Base-by-base conservation (phyloP, 2,329 filamentous ascomycete genomes). In the Fusarium caatingaense region DNA sequence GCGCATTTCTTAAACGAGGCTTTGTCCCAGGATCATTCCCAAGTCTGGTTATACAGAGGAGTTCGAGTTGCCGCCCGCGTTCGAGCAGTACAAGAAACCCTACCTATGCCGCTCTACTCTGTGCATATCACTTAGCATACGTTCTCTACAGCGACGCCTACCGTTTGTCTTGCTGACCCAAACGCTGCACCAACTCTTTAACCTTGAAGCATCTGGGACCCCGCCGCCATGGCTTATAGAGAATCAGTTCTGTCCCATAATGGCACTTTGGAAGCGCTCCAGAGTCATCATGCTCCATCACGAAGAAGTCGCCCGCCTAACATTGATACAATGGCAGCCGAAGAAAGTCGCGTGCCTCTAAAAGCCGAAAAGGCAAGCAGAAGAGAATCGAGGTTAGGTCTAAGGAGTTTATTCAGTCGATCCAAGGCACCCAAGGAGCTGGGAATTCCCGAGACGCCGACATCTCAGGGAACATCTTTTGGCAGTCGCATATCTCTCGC, bases 371-470 rank as follows among this genome's bases (percentile, higher is more conserved):
- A 81, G 69, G 71, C 82, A 25, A 76, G 74, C 57, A 83, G 80
- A 73, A 80, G 86, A 66, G 86, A 87, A 64, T 88, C 86, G 18
- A 84, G 81, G 61, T 72, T 88, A 53, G 86, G 84, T 6, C 74
- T 88, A 50, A 80, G 84, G 56, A 84, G 78, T 66, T 80, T 89
- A 11, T 88, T 89, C 68, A 79, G 82, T 42, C 82, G 84, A 64
- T 79, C 80, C 21, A 86, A 81, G 72, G 51, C 76, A 6, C 71
- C 73, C 15, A 81, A 79, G 62, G 78, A 82, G 8, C 59, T 68
- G 6, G 79, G 82, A 28, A 75, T 74, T 8, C 60, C 76, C 6
- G 66, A 75, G 6, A 68, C 72, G 5, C 72, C 78, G 6, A 79
- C 78, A 45, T 73, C 79, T n/a, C 74, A 76, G 12, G 78, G 81